Conservation (phyloP, 768 basidiomycete species). For the Boletus sensibilis region DNA sequence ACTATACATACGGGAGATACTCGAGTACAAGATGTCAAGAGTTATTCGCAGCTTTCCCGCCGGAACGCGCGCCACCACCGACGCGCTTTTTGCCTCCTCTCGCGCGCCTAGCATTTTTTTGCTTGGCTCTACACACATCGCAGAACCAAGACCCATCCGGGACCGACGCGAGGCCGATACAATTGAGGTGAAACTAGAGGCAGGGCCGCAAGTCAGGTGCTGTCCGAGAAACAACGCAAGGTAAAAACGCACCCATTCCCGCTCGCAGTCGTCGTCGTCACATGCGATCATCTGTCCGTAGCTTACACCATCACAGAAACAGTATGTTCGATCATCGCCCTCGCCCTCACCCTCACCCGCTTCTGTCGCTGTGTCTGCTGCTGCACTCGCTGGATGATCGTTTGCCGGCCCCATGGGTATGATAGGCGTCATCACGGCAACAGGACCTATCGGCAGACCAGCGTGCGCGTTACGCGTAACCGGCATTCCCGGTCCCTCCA, state of each 20-base stretch:
- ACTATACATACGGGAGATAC: constrained; percentile 17
- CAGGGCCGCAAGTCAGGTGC: constrained; percentile 11
- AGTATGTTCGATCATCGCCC: constrained; percentile 67
- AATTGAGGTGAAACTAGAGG: constrained; percentile 74
- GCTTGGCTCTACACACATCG: constrained; percentile 60
- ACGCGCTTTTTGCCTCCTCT: constrained; percentile 54
- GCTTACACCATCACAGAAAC: constrained; percentile 79
- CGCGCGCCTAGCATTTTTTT: constrained; percentile 47
- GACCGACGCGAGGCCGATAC: constrained; percentile 62
- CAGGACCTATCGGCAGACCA: constrained; percentile 25
- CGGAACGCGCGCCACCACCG: constrained; percentile 33
- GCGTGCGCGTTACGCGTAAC: constrained; percentile 45
- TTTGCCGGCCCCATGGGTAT: constrained; percentile 28
- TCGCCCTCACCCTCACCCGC: constrained; percentile 54
- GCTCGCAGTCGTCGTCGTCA: constrained; percentile 75
- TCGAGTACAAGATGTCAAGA: constrained; percentile 19
- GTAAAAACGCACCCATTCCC: constrained; percentile 77
- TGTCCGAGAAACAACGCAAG: constrained; percentile 4
- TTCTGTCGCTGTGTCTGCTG: constrained; percentile 42
- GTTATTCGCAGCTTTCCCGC: constrained; percentile 30
- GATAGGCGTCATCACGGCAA: constrained; percentile 23
- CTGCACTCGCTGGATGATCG: constrained; percentile 36
- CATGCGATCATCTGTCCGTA: constrained; percentile 97
- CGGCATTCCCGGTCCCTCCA: constrained; percentile 81
- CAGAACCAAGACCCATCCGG: constrained; percentile 80